These are phyloP conservation scores for Lactifluus piperatus DNA, from an alignment of 768 basidiomycete species.

Conservation along the genomic window DNA sequence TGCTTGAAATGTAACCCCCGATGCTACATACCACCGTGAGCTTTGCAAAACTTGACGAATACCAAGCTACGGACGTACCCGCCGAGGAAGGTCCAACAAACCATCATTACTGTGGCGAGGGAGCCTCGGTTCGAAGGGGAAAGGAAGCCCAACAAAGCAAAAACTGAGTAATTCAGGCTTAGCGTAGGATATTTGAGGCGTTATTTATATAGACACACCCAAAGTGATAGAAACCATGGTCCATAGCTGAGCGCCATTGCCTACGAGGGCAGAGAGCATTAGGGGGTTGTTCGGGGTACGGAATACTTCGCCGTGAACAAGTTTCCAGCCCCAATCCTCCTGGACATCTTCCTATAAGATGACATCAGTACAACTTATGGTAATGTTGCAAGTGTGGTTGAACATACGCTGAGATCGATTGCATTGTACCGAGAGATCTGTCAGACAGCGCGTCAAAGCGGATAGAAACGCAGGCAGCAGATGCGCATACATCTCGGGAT, in stretches of 20 bases:
- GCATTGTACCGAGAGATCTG: slow-evolving; percentile 92
- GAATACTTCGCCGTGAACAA: slow-evolving; percentile 95
- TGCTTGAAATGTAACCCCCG: slow-evolving; percentile 81
- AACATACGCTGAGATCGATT: slow-evolving; percentile 74
- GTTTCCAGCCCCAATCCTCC: slow-evolving; percentile 98
- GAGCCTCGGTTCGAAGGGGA: slow-evolving; percentile 94
- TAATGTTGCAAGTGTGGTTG: neutral
- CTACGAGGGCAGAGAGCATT: slow-evolving; percentile 76
- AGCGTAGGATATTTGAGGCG: neutral
- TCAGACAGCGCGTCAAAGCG: neutral
- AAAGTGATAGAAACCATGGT: slow-evolving; percentile 87
- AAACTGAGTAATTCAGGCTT: slow-evolving; percentile 44
- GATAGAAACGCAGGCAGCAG: neutral
- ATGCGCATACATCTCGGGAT: slow-evolving; percentile 64
- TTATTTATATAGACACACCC: slow-evolving; percentile 34
- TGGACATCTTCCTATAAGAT: slow-evolving; percentile 79
- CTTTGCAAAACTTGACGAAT: slow-evolving; percentile 1
- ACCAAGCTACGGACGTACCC: slow-evolving; percentile 36
- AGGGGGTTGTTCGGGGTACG: slow-evolving; percentile 71
- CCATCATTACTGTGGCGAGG: slow-evolving; percentile 87
- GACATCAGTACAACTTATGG: neutral
- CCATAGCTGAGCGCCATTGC: slow-evolving; percentile 80
- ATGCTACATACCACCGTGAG: slow-evolving; percentile 41
- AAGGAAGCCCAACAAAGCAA: slow-evolving; percentile 86
- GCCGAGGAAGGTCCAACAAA: slow-evolving; percentile 93